Conservation (phyloP, 2,329 filamentous ascomycete species). For the Plenodomus lindquistii region DNA sequence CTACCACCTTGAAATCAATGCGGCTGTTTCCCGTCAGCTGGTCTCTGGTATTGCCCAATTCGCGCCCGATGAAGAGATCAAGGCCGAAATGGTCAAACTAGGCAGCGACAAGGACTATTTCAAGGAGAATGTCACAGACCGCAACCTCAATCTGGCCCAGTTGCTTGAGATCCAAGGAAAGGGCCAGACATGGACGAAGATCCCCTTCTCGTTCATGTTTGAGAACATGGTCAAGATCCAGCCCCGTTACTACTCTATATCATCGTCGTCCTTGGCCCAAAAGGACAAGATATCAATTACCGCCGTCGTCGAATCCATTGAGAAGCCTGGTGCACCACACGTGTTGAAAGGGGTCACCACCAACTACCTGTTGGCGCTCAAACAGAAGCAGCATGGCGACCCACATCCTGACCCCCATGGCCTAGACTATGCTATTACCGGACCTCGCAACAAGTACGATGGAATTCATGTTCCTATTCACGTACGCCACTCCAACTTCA, state of each 20-base stretch:
- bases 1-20: slow-evolving; percentile 96
- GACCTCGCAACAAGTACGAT: slow-evolving; percentile 95
- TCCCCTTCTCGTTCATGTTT: slow-evolving; percentile 93
- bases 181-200: slow-evolving; percentile 75
- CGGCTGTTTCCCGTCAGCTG: slow-evolving; percentile 94
- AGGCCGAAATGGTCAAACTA: slow-evolving; percentile 85
- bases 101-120: slow-evolving; percentile 96
- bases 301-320: slow-evolving; percentile 85
- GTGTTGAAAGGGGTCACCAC: slow-evolving; percentile 93
- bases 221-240: slow-evolving; percentile 94
- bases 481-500: slow-evolving; percentile 98
- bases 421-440: slow-evolving; percentile 81
- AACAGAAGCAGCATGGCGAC: slow-evolving; percentile 94
- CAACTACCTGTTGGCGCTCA: slow-evolving; percentile 92
- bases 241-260: slow-evolving; percentile 98
- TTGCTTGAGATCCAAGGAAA: slow-evolving; percentile 74
- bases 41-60: slow-evolving; percentile 85
- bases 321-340: slow-evolving; percentile 74
- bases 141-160: slow-evolving; percentile 88
- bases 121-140: slow-evolving; percentile 77
- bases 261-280: slow-evolving; percentile 91
- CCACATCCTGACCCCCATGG: slow-evolving; percentile 80
- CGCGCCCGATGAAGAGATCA: slow-evolving; percentile 79
- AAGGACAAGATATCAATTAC: slow-evolving; percentile 95
- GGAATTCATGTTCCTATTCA: slow-evolving; percentile 94